Percentiles rank a stretch among this genome's conserved stretches.
phyloP scores from a whole-genome alignment of 2,329 filamentous ascomycete species.

The Pezicula radicicola region DNA sequence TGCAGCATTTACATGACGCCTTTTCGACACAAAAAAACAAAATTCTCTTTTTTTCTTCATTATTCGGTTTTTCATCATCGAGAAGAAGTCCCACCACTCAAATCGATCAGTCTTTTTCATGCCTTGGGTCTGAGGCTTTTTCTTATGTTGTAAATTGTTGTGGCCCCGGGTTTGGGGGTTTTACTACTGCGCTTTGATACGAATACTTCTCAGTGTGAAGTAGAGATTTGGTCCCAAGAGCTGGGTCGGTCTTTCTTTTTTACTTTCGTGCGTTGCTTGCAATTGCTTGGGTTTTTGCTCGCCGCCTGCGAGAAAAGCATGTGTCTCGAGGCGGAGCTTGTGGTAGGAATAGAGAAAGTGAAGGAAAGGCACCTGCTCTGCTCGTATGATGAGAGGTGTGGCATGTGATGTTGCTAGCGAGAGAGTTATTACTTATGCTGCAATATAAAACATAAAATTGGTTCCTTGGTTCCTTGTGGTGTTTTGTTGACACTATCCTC shows the following conservation, averaged over 20 bases:
- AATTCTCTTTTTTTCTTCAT: slow-evolving; percentile 2
- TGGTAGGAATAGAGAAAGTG: not conserved
- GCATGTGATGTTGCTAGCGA: slow-evolving; percentile 14
- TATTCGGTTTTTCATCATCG: slow-evolving; percentile 3
- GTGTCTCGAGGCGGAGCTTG: not conserved
- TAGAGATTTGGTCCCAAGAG: slow-evolving; percentile 8
- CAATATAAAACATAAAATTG: slow-evolving; percentile 21
- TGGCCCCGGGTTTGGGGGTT: not conserved
- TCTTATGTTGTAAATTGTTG: slow-evolving; percentile 8
- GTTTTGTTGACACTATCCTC: no score
- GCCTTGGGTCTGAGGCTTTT: slow-evolving; percentile 3
- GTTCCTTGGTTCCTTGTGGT: not conserved
- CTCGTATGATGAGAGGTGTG: slow-evolving; percentile 6
- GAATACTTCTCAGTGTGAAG: not conserved
- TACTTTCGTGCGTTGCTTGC: slow-evolving; percentile 2
- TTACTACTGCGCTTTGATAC: slow-evolving; percentile 1
- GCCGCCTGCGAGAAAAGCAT: not conserved
- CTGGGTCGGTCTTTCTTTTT: slow-evolving; percentile 10
- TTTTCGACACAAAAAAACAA: slow-evolving; percentile 8
- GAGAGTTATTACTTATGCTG: slow-evolving; percentile 2
- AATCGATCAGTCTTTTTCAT: not conserved
- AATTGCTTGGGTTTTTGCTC: slow-evolving; percentile 1
- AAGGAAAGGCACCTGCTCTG: not conserved
- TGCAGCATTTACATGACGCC: slow-evolving; percentile 21
- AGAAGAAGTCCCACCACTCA: slow-evolving; percentile 2